Evolutionary conservation across 1,139 yeast genomes (phyloP), one percentile per base, ranked within the genome.

Genomic region (Saccharomyces hybrid): DNA sequence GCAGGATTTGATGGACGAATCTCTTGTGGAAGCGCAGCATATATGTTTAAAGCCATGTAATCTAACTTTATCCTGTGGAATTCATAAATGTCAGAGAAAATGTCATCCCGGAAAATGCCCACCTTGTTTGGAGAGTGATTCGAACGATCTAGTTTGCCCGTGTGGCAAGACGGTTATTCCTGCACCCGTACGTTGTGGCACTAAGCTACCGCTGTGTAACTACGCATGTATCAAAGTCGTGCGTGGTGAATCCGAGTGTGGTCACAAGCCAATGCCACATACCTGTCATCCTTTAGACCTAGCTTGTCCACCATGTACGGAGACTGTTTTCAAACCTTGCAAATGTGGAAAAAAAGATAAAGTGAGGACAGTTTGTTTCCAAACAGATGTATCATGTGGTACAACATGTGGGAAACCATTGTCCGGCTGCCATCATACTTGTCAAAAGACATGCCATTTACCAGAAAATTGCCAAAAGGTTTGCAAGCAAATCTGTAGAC

Each of bases 181-280:
- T 52, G 97, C 97, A 0, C 98, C 98, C 0, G 90, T 89, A 9
- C 76, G 97, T 61, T 90, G 98, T 73, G 97, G 97, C 13, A 82
- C 93, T 0, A 75, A 73, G 50, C 68, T 83, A 31, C 86, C 93
- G 5, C 76, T 75, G 4, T 90, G 98, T 72, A 76, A 74, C 31
- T 79, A 81, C 59, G 91, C 81, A 58, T 90, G 97, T 70, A 72
- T 74, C 2, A 75, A 90, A 53, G 69, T 66, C 7, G 61, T 66
- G 1, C 55, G 60, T 38, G 63, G 62, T 4, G 74, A 73, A 0
- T 78, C 80, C 25, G 60, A 70, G 0, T 90, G 98, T 75, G 96
- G 96, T 0, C 98, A 90, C 69, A 73, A 78, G 7, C 81, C 80
- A 13, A 87, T 85, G 65, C 76, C 79, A 20, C 98, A 90, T 66